Percentiles rank a stretch among this genome's conserved stretches.
Conservation (phyloP, 2,329 filamentous ascomycete genomes). For the Knoxdaviesia capensis region DNA sequence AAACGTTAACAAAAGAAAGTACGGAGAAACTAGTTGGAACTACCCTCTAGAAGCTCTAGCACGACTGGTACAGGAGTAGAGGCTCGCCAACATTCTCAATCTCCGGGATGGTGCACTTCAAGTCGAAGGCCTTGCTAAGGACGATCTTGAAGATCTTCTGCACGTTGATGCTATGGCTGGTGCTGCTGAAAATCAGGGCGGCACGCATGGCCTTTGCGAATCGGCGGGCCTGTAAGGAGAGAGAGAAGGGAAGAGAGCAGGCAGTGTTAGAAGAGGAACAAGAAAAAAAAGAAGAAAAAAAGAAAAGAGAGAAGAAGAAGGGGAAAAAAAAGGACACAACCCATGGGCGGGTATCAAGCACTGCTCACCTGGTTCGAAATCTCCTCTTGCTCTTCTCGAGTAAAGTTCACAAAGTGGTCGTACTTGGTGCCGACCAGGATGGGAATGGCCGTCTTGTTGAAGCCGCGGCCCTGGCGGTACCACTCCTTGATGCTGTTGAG, state of each 20-base stretch:
- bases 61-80: conserved; percentile 69
- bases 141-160: conserved; percentile 99
- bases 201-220: conserved; percentile 98
- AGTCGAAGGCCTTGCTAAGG: conserved; percentile 91
- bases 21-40: not conserved
- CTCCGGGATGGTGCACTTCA: conserved; percentile 97
- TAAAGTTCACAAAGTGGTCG: conserved; percentile 98
- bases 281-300: not conserved
- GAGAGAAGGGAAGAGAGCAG: no score
- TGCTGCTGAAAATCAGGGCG: conserved; percentile 94
- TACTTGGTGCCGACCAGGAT: conserved; percentile 97
- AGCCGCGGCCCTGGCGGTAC: conserved; percentile 92
- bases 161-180: conserved; percentile 97
- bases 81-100: conserved; percentile 97
- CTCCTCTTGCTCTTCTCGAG: conserved; percentile 91
- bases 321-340: conserved; percentile 5
- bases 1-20: not conserved
- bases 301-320: not conserved
- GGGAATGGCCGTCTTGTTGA: conserved; percentile 99
- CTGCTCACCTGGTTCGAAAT: conserved; percentile 72
- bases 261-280: not conserved
- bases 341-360: no score
- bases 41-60: conserved; percentile 9
- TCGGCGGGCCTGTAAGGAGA: conserved; percentile 48
- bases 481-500: conserved; percentile 99